Evolutionary conservation across 1,139 yeast species (phyloP).

Genomic region (Ashbya aceris): DNA sequence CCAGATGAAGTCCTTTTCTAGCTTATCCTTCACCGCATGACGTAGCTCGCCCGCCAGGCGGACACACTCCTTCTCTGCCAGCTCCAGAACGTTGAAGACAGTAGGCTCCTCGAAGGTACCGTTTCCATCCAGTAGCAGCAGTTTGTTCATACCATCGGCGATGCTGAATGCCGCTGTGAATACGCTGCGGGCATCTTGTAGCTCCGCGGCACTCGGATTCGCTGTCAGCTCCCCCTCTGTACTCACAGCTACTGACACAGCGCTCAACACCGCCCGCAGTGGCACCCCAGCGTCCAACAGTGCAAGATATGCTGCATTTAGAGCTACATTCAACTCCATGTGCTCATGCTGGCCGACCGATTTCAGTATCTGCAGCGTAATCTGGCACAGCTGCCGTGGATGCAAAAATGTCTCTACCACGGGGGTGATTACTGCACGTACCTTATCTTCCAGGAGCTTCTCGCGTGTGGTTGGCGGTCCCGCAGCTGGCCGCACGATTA

Average conservation of each 20-base stretch:
- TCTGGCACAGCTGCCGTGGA: constrained; percentile 79
- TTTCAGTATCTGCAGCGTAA: constrained; percentile 74
- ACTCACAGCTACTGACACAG: constrained; percentile 40
- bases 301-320: constrained; percentile 67
- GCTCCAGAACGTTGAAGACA: constrained; percentile 40
- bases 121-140: constrained; percentile 59
- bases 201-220: constrained; percentile 37
- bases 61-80: constrained; percentile 41
- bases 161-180: constrained; percentile 31
- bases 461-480: constrained; percentile 77
- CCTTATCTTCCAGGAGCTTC: constrained; percentile 60
- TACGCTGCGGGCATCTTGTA: constrained; percentile 42
- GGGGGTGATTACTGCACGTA: constrained; percentile 53
- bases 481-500: constrained; percentile 67
- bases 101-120: constrained; percentile 59
- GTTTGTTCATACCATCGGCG: constrained; percentile 36
- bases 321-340: constrained; percentile 56
- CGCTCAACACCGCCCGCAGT: constrained; percentile 50
- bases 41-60: constrained; percentile 39
- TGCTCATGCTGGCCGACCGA: constrained; percentile 39
- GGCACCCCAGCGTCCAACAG: constrained; percentile 74
- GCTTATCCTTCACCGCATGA: constrained; percentile 38
- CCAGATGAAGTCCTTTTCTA: constrained; percentile 36
- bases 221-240: constrained; percentile 33
- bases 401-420: constrained; percentile 56